These are phyloP conservation scores for Quercus bicolor DNA, from an alignment of 306 rosid genomes.

Conservation along the genomic window DNA sequence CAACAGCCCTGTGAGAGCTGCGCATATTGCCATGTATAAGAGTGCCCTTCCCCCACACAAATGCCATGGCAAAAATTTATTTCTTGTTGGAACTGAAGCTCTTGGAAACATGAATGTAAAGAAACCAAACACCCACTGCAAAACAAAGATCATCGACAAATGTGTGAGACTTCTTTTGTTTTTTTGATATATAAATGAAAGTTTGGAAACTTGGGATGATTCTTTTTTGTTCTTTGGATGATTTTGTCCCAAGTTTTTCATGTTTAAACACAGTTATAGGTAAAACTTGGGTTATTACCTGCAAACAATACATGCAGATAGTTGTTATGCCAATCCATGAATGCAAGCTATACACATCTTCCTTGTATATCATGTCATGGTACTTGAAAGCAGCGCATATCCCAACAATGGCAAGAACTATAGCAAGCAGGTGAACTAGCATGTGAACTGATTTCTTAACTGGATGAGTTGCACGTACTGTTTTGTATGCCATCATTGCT, in stretches of 20 bases:
- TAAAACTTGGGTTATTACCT: conserved; percentile 33
- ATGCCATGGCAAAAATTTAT: conserved; percentile 50
- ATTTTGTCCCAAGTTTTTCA: background rate
- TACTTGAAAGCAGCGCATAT: conserved; percentile 70
- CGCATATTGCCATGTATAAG: conserved; percentile 60
- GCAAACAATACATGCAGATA: conserved; percentile 54
- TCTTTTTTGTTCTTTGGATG: background rate
- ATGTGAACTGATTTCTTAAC: conserved; percentile 50
- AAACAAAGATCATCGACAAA: background rate
- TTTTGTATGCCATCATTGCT: conserved; percentile 78
- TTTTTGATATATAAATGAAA: too few species aligned
- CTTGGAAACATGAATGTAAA: conserved; percentile 37
- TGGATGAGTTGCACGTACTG: conserved; percentile 22
- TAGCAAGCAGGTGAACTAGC: conserved; percentile 50
- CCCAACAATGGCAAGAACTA: conserved; percentile 55
- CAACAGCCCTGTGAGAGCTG: conserved; percentile 73
- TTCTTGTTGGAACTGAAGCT: background rate
- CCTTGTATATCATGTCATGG: conserved; percentile 36
- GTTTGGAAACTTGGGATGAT: too few species aligned
- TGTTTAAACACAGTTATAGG: background rate
- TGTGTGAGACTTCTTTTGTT: background rate
- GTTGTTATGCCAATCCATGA: conserved; percentile 86
- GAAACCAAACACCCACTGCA: conserved; percentile 72
- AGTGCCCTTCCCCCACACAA: conserved; percentile 60
- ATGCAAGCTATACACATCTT: conserved; percentile 56